Evolutionary conservation across 257 asterid species (phyloP), one percentile per base, ranked within the genome.

Genomic region (Nicotiana undulata): DNA sequence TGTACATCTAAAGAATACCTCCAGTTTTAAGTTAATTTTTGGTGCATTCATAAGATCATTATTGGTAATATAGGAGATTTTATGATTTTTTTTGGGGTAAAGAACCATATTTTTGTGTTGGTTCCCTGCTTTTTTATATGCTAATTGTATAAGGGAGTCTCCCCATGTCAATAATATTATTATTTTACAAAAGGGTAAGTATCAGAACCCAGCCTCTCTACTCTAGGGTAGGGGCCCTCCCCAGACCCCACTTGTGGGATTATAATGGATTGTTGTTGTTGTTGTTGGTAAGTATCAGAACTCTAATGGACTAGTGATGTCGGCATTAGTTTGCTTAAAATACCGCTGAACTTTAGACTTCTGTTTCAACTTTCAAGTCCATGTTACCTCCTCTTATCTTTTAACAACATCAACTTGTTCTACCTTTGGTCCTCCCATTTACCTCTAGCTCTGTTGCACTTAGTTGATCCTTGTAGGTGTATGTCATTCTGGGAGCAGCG

Each of bases 401-500:
- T 9, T 49, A 31, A 26, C 37, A 7, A 2, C n/a, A 66, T 64
- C 68, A 13, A 64, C 28, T 55, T 29, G 63, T 63, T 79, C 26
- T 78, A 28, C 81, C 63, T 40, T 63, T 37, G 59, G n/a, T 51
- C 80, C 77, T 46, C 77, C 58, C 53, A 81, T 68, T 75, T 63
- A 63, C 66, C 13, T 81, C 61, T 65, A 12, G 63, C 61, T 85
- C 68, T 84, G 18, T 65, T 89, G 81, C 86, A 79, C 82, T 82
- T 89, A 96, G 99, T 89, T 96, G 88, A 88, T 91, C 84, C 94
- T 94, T 81, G 95, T 96, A 83, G 98, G 98, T 85, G 97, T 96
- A 83, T 96, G 98, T 85, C 94, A 98, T 86, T 92, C 99, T 80
- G 97, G 92, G 83, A 90, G 92, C 75, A 90, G 93, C 79, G 95